Conservation (phyloP, 1,284 basidiomycete species). For the Rhodotorula sp. region DNA sequence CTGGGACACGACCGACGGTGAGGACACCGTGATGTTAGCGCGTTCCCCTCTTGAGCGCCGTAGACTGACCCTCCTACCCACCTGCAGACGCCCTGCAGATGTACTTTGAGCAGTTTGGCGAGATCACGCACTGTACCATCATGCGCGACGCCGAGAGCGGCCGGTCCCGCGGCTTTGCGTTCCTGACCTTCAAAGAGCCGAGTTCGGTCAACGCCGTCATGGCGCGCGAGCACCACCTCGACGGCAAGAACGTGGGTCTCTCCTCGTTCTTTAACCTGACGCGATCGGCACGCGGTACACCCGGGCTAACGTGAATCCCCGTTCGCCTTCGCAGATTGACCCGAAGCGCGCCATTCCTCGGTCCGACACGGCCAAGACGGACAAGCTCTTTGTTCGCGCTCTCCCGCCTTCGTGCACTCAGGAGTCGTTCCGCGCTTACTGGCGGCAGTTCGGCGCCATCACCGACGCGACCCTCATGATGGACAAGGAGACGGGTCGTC, state of each 20-base stretch:
- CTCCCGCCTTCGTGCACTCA: slow-evolving; percentile 87
- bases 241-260: slow-evolving; percentile 81
- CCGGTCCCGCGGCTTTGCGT: slow-evolving; percentile 88
- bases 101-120: slow-evolving; percentile 87
- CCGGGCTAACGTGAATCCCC: neutral
- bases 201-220: slow-evolving; percentile 86
- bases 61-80: slow-evolving; percentile 48
- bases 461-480: slow-evolving; percentile 98
- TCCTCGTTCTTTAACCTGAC: neutral
- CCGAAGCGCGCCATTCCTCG: slow-evolving; percentile 98
- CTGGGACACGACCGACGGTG: slow-evolving; percentile 95
- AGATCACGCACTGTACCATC: slow-evolving; percentile 87
- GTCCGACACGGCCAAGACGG: slow-evolving; percentile 76
- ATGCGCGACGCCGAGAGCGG: slow-evolving; percentile 87
- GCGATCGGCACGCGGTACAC: slow-evolving; percentile 3
- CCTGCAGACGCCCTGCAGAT: slow-evolving; percentile 69
- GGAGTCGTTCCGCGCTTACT: slow-evolving; percentile 88
- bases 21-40: slow-evolving; percentile 26
- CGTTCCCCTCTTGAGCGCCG: neutral
- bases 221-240: slow-evolving; percentile 78
- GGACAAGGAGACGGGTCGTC: slow-evolving; percentile 90
- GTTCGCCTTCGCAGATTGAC: slow-evolving; percentile 72
- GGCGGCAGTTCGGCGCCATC: slow-evolving; percentile 84
- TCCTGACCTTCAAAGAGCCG: slow-evolving; percentile 85
- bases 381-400: slow-evolving; percentile 86